Percentiles rank a stretch among this genome's conserved stretches.
Evolutionary conservation across 2,329 filamentous ascomycete species (phyloP).

Genomic region (Exophiala oligosperma): DNA sequence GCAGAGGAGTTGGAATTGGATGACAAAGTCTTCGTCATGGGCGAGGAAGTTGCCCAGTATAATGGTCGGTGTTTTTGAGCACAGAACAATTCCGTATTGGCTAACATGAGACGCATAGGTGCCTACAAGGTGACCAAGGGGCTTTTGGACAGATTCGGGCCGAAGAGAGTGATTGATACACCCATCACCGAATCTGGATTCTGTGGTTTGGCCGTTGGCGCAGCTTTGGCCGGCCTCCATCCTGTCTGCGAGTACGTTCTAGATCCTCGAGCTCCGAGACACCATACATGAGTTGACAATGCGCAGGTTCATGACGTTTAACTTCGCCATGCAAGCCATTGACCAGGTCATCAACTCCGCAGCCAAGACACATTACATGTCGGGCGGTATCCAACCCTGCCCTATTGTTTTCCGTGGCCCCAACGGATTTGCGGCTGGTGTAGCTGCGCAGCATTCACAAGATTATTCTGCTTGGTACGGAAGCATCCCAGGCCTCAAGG

Average conservation of each 20-base stretch:
- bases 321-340: constrained; percentile 99
- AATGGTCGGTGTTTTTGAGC: constrained; percentile 70
- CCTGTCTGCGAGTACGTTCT: constrained; percentile 71
- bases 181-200: constrained; percentile 98
- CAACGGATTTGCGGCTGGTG: constrained; percentile 95
- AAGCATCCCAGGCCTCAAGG: constrained; percentile 95
- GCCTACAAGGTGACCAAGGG: constrained; percentile 98
- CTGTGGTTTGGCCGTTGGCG: constrained; percentile 87
- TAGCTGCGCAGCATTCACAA: constrained; percentile 97
- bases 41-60: constrained; percentile 99
- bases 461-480: constrained; percentile 99
- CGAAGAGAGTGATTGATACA: constrained; percentile 95
- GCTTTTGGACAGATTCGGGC: constrained; percentile 92
- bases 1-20: constrained; percentile 95
- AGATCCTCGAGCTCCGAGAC: background rate
- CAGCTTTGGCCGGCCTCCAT: constrained; percentile 89
- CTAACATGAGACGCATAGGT: constrained; percentile 13
- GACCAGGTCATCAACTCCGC: constrained; percentile 99
- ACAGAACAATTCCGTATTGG: background rate
- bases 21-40: constrained; percentile 91
- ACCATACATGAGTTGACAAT: background rate
- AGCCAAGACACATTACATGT: constrained; percentile 99
- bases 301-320: constrained; percentile 99
- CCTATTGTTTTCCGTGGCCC: constrained; percentile 99
- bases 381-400: constrained; percentile 97